These are phyloP conservation scores for Apostasia shenzhenica DNA, from an alignment of 106 monocot genomes.

Conservation along the genomic window DNA sequence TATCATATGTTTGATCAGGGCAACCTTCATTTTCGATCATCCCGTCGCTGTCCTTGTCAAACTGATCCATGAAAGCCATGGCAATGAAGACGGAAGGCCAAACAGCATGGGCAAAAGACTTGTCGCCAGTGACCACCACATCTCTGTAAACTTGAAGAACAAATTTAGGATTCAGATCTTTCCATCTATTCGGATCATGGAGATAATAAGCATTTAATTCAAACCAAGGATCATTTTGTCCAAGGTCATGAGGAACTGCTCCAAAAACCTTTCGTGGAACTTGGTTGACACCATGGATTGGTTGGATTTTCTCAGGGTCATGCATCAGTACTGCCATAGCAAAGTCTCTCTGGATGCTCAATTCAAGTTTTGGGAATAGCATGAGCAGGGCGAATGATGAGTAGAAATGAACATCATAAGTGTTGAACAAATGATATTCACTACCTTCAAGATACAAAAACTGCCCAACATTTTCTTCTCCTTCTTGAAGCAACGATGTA, in stretches of 20 bases:
- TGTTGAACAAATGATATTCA: constrained; percentile 96
- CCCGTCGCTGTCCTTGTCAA: constrained; percentile 65
- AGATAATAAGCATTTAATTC: constrained; percentile 56
- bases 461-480: constrained; percentile 91
- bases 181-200: constrained; percentile 46
- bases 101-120: constrained; percentile 43
- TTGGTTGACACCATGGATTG: constrained; percentile 18
- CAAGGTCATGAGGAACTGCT: constrained; percentile 70
- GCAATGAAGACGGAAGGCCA: constrained; percentile 67
- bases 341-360: constrained; percentile 68
- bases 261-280: constrained; percentile 54
- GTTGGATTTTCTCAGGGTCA: constrained; percentile 42
- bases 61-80: constrained; percentile 84
- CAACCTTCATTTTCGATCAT: constrained; percentile 76
- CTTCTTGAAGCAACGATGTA: constrained; percentile 46
- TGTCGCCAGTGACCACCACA: constrained; percentile 36
- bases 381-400: constrained; percentile 66
- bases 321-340: constrained; percentile 59
- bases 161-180: constrained; percentile 70
- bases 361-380: constrained; percentile 70
- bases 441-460: constrained; percentile 90
- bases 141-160: constrained; percentile 71
- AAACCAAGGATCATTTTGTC: constrained; percentile 62
- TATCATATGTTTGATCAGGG: constrained; percentile 76
- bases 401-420: constrained; percentile 98